A percentile compares a stretch with the other conserved stretches of the same genome.
These are phyloP conservation scores for Cyanidiococcus yangmingshanensis DNA, from an alignment of 23 red algal species.

Conservation along the genomic window DNA sequence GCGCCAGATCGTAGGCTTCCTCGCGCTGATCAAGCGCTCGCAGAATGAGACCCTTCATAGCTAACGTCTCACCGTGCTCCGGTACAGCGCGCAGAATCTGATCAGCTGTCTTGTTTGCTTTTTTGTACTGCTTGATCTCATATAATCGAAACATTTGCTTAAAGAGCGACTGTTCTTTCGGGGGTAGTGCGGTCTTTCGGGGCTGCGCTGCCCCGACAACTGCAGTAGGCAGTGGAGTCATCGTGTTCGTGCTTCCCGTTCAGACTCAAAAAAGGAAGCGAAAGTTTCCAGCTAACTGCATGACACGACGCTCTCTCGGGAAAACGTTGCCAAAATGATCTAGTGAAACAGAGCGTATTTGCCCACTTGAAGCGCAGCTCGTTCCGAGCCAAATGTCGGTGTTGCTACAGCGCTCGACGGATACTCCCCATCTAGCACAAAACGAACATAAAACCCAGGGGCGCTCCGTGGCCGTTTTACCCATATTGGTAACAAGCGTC, in stretches of 20 bases:
- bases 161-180: conserved; percentile 82
- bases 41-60: conserved; percentile 81
- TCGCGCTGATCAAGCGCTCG: conserved; percentile 54
- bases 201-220: neutral
- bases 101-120: conserved; percentile 86
- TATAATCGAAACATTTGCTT: conserved; percentile 69
- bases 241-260: neutral
- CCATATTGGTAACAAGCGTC: no score
- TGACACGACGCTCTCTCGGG: no score
- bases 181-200: conserved; percentile 33
- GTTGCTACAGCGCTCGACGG: no score
- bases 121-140: conserved; percentile 93
- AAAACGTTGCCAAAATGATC: no score
- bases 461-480: no score
- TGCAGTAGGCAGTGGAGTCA: neutral
- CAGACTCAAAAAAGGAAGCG: neutral
- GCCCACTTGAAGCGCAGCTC: no score
- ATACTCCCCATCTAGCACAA: no score
- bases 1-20: conserved; percentile 77
- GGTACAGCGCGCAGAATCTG: conserved; percentile 73
- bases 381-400: no score
- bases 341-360: no score
- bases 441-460: no score
- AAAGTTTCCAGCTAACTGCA: no score
- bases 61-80: conserved; percentile 93